Evolutionary conservation across 176 grass and related monocot species (phyloP).

Genomic region (Panicum miliaceum): DNA sequence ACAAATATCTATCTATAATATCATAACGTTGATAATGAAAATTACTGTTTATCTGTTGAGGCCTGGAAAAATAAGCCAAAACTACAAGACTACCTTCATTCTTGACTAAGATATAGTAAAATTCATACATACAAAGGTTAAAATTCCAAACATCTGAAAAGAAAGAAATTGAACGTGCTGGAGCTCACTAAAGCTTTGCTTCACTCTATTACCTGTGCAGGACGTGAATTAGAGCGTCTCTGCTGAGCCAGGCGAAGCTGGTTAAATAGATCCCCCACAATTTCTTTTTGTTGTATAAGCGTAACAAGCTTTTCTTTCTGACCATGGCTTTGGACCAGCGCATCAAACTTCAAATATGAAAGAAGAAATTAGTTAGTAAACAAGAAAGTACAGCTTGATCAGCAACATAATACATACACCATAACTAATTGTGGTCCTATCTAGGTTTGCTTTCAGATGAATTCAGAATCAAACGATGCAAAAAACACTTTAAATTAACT

Average conservation of each 20-base stretch:
- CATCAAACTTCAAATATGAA: conserved; percentile 74
- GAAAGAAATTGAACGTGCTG: conserved; percentile 5
- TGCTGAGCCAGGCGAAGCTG: conserved; percentile 86
- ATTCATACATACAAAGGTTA: conserved; percentile 6
- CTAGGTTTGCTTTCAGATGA: conserved; percentile 31
- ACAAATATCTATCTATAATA: not conserved
- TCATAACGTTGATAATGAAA: not conserved
- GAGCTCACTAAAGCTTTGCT: conserved; percentile 21
- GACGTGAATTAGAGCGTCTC: conserved; percentile 75
- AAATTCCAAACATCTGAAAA: not conserved
- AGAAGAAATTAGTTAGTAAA: conserved; percentile 17
- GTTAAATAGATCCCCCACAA: conserved; percentile 94
- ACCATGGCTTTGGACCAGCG: conserved; percentile 65
- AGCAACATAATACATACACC: conserved; percentile 1
- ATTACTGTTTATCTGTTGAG: not conserved
- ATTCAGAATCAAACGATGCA: conserved; percentile 14
- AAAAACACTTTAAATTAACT: conserved; percentile 14
- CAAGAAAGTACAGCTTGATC: conserved; percentile 4
- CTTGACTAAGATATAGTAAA: conserved; percentile 8
- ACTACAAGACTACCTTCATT: conserved; percentile 31
- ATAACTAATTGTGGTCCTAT: conserved; percentile 26
- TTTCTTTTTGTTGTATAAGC: conserved; percentile 95
- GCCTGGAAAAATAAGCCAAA: conserved; percentile 18
- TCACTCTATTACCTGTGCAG: conserved; percentile 76
- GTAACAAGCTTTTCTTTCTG: conserved; percentile 73